Evolutionary conservation across 2,329 filamentous ascomycete genomes (phyloP).

Genomic region (Pestalotiopsis sp.): DNA sequence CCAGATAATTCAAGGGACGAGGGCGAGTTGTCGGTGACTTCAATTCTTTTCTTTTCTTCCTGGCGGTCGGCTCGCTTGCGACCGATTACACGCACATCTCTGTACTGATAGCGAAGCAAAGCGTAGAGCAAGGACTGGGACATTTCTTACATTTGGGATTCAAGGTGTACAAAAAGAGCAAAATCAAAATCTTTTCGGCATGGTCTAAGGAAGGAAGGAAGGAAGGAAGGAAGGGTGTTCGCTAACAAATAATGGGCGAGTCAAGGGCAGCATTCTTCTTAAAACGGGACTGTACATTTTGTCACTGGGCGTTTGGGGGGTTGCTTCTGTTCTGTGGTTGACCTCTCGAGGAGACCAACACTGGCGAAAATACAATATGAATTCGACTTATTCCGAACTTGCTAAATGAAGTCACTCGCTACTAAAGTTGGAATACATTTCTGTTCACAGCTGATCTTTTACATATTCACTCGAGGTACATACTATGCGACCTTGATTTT

Average conservation of each 20-base stretch:
- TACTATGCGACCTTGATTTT: background rate
- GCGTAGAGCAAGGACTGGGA: background rate
- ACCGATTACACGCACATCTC: conserved; percentile 20
- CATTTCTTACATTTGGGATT: conserved; percentile 26
- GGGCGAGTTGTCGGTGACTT: background rate
- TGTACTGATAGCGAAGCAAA: conserved; percentile 27
- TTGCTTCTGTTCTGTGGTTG: background rate
- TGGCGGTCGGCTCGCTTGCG: conserved; percentile 10
- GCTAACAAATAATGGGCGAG: too few relatives aligned
- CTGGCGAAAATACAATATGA: background rate
- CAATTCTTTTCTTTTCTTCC: background rate
- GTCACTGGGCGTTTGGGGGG: background rate
- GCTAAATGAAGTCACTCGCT: background rate
- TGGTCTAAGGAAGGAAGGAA: background rate
- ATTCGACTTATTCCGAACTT: background rate
- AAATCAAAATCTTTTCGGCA: background rate
- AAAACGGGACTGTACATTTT: background rate
- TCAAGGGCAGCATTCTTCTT: background rate
- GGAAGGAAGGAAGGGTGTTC: background rate
- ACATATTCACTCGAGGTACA: background rate
- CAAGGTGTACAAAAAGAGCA: conserved; percentile 23
- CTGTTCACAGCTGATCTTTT: background rate
- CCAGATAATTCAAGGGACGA: too few relatives aligned
- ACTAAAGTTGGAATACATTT: background rate
- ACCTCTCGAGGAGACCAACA: background rate